Evolutionary conservation across 441 rosid species (phyloP), one percentile per base, ranked within the genome.

Genomic region (Manihot esculenta): DNA sequence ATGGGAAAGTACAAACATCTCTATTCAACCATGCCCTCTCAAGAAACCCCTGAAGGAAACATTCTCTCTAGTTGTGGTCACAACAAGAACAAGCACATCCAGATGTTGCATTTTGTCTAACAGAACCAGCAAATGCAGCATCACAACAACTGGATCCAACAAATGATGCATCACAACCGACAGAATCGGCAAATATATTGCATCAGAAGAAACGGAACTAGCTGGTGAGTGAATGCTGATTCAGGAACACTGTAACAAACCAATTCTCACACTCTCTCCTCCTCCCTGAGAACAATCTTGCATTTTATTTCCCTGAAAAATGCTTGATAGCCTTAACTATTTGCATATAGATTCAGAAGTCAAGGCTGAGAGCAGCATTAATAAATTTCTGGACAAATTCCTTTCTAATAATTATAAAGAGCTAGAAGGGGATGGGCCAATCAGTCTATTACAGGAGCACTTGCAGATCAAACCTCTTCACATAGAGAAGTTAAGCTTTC

Each of bases 391-490:
- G 76, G 87, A 78, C 68, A 80, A 84, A 55, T 72, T 90, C 80
- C 89, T 92, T 72, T 66, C 89, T 33, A 44, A 49, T 70, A 76
- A 66, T 68, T 79, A 49, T 68, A 89, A 81, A 77, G 88, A 85
- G 59, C 85, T 87, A 44, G 91, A 82, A 69, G 90, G 87, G 70
- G 93, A 85, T 74, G 85, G 81, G 41, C 82, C 85, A 12, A 30
- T 84, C 70, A 77, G 48, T 72, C 82, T 88, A 70, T 77, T 92
- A 66, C 82, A 83, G 72, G 87, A 88, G 65, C 76, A 26, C 53
- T 84, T 95, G 83, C 84, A 87, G 78, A 81, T 92, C 64, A 84
- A 85, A 79, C 80, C 90, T 69, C 68, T 83, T 77, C 70, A 74
- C 70, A 45, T 83, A 27, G 80, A 83, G 69, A 79, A 81, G 56